Evolutionary conservation across 2,329 filamentous ascomycete species (phyloP).

Genomic region (Fusarium sp.): DNA sequence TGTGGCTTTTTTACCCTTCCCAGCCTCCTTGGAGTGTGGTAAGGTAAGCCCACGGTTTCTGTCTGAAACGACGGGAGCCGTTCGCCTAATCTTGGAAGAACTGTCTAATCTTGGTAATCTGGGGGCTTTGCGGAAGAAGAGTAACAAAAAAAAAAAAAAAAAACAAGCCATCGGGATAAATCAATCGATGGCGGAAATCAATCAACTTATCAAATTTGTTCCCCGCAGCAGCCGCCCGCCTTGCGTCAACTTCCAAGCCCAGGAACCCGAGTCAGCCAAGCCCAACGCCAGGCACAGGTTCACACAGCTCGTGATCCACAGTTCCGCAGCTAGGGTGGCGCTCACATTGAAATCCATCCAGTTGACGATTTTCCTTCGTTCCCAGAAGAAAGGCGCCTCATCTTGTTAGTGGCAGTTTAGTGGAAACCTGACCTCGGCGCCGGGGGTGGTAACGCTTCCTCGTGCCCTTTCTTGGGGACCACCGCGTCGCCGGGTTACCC

Average conservation of each 20-base stretch:
- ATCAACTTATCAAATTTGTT: constrained; percentile 14
- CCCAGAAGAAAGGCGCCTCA: constrained; percentile 22
- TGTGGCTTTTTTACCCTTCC: neutral
- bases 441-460: neutral
- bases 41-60: constrained; percentile 15
- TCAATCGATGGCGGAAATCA: neutral
- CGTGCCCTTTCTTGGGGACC: neutral
- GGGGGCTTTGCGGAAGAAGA: neutral
- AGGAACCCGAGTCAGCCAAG: constrained; percentile 16
- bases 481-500: constrained; percentile 7
- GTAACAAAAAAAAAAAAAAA: neutral
- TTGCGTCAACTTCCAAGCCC: constrained; percentile 8
- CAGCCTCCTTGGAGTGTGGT: neutral
- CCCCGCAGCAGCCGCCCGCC: constrained; percentile 30
- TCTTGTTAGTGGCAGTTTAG: constrained; percentile 35
- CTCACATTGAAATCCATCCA: constrained; percentile 9
- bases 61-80: constrained; percentile 15
- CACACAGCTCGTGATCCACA: constrained; percentile 14
- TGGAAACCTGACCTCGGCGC: constrained; percentile 15
- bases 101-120: neutral
- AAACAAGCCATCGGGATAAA: neutral
- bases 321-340: constrained; percentile 29
- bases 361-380: constrained; percentile 21
- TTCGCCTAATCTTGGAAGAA: constrained; percentile 1
- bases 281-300: constrained; percentile 15